Percentiles rank a stretch among this genome's conserved stretches.
phyloP scores from a whole-genome alignment of 2,329 filamentous ascomycete species.

The Aspergillus costaricaensis region DNA sequence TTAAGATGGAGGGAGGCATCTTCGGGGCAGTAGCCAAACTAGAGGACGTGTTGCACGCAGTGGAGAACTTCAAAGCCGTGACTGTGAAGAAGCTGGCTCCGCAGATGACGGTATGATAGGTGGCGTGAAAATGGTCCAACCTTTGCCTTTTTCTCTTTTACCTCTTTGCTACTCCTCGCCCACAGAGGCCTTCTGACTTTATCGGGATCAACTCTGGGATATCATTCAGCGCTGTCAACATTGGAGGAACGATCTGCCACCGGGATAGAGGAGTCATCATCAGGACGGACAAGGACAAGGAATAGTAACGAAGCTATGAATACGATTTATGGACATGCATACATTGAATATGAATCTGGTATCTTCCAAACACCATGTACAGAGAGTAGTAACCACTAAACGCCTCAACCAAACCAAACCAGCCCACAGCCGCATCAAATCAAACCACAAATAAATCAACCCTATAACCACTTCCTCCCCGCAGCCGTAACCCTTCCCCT shows the following conservation, averaged over 20 bases:
- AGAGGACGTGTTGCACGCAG: slow-evolving; percentile 43
- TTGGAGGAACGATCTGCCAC: neutral
- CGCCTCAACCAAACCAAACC: neutral
- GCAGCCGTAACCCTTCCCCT: slow-evolving; percentile 78
- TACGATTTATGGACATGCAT: slow-evolving; percentile 4
- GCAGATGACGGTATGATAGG: slow-evolving; percentile 35
- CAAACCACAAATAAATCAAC: neutral
- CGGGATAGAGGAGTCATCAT: neutral
- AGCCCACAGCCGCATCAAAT: slow-evolving; percentile 5
- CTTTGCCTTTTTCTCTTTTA: neutral
- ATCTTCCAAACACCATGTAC: neutral
- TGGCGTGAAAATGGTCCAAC: too few species aligned
- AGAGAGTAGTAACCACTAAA: neutral
- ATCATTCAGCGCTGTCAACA: too few species aligned
- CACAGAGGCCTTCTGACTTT: neutral
- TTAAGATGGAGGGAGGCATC: slow-evolving; percentile 52
- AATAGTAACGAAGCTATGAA: slow-evolving; percentile 1
- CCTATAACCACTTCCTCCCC: slow-evolving; percentile 85
- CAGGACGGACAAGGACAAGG: neutral
- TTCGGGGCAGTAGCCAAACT: slow-evolving; percentile 44
- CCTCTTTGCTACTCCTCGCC: neutral
- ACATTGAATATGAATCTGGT: too few species aligned
- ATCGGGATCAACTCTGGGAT: too few species aligned
- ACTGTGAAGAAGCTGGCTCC: slow-evolving; percentile 47
- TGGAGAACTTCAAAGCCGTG: slow-evolving; percentile 45